Evolutionary conservation across 176 grass and related monocot genomes (phyloP).

Genomic region (Ananas comosus): DNA sequence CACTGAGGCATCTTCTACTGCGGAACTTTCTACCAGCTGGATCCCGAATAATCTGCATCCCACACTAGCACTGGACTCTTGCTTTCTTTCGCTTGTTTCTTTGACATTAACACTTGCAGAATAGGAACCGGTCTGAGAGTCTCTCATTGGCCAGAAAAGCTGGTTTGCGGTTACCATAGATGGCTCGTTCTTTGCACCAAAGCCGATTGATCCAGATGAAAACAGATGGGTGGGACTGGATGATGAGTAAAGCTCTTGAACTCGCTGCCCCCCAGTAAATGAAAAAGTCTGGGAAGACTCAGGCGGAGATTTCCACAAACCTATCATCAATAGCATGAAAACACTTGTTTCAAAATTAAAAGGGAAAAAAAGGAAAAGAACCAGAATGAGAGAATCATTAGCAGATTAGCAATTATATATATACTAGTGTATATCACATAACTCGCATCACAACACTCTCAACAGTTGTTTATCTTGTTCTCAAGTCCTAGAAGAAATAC

Average conservation of each 20-base stretch:
- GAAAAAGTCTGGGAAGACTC: conserved; percentile 45
- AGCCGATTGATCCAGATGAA: conserved; percentile 16
- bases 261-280: conserved; percentile 39
- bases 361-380: conserved; percentile 1
- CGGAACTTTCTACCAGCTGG: conserved; percentile 44
- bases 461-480: not conserved
- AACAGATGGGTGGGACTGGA: conserved; percentile 28
- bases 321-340: conserved; percentile 29
- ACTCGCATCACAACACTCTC: not conserved
- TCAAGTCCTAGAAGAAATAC: not conserved
- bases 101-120: conserved; percentile 37
- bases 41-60: conserved; percentile 92
- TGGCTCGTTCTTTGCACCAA: conserved; percentile 29
- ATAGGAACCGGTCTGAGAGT: conserved; percentile 30
- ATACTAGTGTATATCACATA: not conserved
- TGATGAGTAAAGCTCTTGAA: conserved; percentile 31
- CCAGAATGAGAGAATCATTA: not conserved
- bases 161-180: conserved; percentile 27
- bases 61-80: conserved; percentile 28
- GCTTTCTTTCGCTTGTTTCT: conserved; percentile 41
- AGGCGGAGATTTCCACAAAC: conserved; percentile 57
- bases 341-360: not conserved
- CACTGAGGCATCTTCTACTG: conserved; percentile 25
- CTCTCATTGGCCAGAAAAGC: conserved; percentile 41
- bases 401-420: not conserved